Evolutionary conservation across 1,284 basidiomycete species (phyloP).

Genomic region (Sphagnurus paluster): DNA sequence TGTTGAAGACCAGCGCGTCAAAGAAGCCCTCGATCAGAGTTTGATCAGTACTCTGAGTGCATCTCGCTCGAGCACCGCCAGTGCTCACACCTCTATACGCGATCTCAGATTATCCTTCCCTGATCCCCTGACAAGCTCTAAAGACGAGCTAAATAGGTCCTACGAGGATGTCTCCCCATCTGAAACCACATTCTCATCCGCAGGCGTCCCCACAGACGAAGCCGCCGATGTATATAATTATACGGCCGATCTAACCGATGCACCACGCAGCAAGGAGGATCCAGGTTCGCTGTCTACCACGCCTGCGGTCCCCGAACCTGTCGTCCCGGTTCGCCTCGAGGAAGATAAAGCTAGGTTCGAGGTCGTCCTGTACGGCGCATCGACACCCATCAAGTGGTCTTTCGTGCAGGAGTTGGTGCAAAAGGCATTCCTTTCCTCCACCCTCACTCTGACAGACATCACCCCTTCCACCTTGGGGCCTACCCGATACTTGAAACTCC

Average conservation of each 20-base stretch:
- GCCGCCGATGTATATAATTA: constrained; percentile 15
- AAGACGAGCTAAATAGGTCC: constrained; percentile 53
- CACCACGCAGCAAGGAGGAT: constrained; percentile 31
- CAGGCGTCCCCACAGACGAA: constrained; percentile 23
- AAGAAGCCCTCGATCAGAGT: constrained; percentile 74
- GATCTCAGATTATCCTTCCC: constrained; percentile 77
- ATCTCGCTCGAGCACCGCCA: constrained; percentile 61
- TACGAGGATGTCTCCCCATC: constrained; percentile 47
- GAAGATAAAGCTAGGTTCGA: constrained; percentile 45
- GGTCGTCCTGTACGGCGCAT: constrained; percentile 61
- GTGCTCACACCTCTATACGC: constrained; percentile 57
- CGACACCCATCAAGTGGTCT: constrained; percentile 55
- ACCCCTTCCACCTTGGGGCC: constrained; percentile 25
- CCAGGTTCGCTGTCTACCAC: constrained; percentile 35
- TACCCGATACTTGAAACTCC: constrained; percentile 28
- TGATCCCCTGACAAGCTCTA: constrained; percentile 70
- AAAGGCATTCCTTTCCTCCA: constrained; percentile 34
- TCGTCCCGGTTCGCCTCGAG: constrained; percentile 14
- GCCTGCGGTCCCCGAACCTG: constrained; percentile 38
- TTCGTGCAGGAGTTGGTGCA: constrained; percentile 55
- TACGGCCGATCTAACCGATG: constrained; percentile 15
- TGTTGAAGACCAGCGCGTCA: constrained; percentile 64
- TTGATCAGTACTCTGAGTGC: constrained; percentile 73
- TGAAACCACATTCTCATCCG: constrained; percentile 24
- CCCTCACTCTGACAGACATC: constrained; percentile 25